A percentile compares a stretch with the other conserved stretches of the same genome.
These are phyloP conservation scores for Entelexis paramagnoliae DNA, from an alignment of 1,139 yeast genomes.

Conservation along the genomic window DNA sequence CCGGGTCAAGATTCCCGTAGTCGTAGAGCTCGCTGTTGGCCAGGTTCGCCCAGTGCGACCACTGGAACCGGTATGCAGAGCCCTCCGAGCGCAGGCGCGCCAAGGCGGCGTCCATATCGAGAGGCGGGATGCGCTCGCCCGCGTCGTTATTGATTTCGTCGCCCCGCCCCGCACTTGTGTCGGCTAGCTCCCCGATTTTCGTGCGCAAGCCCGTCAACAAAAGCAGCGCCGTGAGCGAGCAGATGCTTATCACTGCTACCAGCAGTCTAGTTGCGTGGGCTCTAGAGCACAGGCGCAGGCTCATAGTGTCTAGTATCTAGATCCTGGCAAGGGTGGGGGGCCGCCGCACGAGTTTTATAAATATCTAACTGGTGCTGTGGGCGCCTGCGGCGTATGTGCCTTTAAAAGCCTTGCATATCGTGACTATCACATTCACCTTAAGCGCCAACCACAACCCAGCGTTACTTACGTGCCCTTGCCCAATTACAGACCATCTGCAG, in stretches of 20 bases:
- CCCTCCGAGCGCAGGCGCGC: background rate
- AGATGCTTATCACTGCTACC: background rate
- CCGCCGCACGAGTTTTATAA: background rate
- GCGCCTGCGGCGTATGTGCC: no score
- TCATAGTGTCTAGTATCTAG: no score
- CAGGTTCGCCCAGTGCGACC: conserved; percentile 18
- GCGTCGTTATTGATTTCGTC: background rate
- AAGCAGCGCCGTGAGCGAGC: conserved; percentile 2
- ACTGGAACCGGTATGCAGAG: conserved; percentile 9
- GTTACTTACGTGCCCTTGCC: background rate
- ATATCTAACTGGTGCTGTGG: no score
- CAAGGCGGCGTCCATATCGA: background rate
- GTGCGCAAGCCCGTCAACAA: background rate
- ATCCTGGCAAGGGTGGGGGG: no score
- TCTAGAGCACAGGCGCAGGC: background rate
- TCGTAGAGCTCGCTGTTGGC: conserved; percentile 6
- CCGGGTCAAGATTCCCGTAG: conserved; percentile 5
- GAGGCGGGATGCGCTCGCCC: background rate
- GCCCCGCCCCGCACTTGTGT: background rate
- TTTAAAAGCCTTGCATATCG: background rate
- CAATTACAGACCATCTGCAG: background rate
- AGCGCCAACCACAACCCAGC: background rate
- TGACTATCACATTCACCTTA: background rate
- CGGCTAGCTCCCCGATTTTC: background rate
- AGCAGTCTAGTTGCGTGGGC: background rate